Evolutionary conservation across 1,284 basidiomycete species (phyloP).

Genomic region (Phaffia rhodozyma): DNA sequence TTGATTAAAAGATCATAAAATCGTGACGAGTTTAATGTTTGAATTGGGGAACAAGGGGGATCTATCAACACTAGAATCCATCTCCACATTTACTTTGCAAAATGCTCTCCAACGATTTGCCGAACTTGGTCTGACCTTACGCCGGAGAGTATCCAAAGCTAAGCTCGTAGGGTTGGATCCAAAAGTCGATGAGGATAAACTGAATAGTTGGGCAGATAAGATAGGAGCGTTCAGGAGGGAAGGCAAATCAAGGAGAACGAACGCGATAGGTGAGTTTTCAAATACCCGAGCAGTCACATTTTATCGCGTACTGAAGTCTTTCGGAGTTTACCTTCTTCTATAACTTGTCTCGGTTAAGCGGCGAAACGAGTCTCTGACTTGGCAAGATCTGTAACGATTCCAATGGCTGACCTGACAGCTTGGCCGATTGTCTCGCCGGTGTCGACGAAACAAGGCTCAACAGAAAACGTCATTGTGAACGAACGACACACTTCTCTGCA

Average conservation of each 20-base stretch:
- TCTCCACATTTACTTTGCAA: constrained; percentile 6
- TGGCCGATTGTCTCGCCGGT: neutral
- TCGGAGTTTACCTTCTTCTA: neutral
- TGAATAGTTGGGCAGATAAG: constrained; percentile 5
- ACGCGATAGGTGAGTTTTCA: constrained; percentile 3
- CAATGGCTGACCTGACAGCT: neutral
- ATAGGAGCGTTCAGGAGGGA: constrained; percentile 12
- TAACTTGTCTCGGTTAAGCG: neutral
- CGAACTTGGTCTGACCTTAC: constrained; percentile 6
- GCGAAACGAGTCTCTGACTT: neutral
- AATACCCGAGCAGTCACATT: no score
- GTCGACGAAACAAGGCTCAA: no score
- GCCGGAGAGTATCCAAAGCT: neutral
- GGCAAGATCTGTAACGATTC: neutral
- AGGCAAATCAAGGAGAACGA: constrained; percentile 11
- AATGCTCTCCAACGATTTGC: constrained; percentile 3
- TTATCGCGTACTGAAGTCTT: neutral
- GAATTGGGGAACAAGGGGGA: neutral
- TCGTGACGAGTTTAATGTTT: neutral
- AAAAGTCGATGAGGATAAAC: constrained; percentile 3
- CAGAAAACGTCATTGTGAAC: no score
- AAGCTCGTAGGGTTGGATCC: constrained; percentile 2
- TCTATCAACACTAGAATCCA: constrained; percentile 6
- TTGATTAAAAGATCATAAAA: no score
- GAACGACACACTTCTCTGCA: no score